Evolutionary conservation across 2,329 filamentous ascomycete species (phyloP), one percentile per base, ranked within the genome.

Genomic region (Xylariaceae sp.): DNA sequence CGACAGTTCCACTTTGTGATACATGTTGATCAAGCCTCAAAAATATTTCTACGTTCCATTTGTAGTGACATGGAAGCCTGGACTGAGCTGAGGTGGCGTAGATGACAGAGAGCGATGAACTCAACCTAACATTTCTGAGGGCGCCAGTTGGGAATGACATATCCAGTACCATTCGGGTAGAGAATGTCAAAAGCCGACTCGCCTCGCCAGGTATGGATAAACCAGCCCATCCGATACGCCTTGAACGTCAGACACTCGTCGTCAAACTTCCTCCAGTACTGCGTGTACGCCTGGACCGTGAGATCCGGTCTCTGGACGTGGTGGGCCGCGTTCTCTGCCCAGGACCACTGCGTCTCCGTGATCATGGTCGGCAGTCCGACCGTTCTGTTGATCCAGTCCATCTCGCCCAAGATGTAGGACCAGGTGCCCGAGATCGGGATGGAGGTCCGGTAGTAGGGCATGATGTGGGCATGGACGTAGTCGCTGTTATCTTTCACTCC

Each of bases 151-250:
- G 26, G 26, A 13, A 44, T 37, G 28, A 44, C 41, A 31, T 37
- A 44, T 12, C 33, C 26, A 18, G 24, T 36, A 19, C 39, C 39
- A 5, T 42, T 23, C 9, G 36, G 34, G 9, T 40, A 40, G 28
- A 44, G 5, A 13, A 40, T 36, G 23, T 44, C 41, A 31, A 44
- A 40, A 5, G 41, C 40, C 12, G 36, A 38, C 36, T 40, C 41
- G 23, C 41, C 41, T 7, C 37, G 27, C 41, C 41, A 44, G 26
- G 36, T 40, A 33, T 40, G 41, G 8, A 40, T 31, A 23, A 44
- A 44, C 41, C 41, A 44, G 27, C 41, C 41, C 3, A 44, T 36
- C 8, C 37, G 30, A 9, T 29, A 37, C 15, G 27, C 23, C 17
- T 40, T 40, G 19, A 44, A 44, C 27, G 31, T 30, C 27, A 31